These are phyloP conservation scores for Tricholoma matsutake DNA, from an alignment of 768 basidiomycete genomes.

Conservation along the genomic window DNA sequence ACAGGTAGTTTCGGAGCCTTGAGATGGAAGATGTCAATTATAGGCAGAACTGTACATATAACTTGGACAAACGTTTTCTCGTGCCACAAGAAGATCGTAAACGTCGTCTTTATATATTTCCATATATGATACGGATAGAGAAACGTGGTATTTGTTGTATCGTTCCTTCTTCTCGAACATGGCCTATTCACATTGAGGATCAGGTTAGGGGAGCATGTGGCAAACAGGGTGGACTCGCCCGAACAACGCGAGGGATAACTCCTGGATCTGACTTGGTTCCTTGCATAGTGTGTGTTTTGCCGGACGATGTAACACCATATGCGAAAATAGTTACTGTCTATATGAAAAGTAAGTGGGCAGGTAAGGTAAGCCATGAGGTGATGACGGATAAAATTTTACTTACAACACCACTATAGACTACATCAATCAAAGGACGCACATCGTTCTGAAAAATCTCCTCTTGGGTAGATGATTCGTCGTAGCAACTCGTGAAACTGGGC, in stretches of 20 bases:
- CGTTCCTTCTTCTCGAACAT: slow-evolving; percentile 52
- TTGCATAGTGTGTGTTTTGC: slow-evolving; percentile 94
- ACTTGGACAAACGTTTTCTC: slow-evolving; percentile 53
- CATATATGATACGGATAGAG: slow-evolving; percentile 69
- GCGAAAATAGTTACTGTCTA: slow-evolving; percentile 87
- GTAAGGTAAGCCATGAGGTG: neutral
- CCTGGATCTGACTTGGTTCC: slow-evolving; percentile 72
- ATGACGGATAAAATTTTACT: slow-evolving; percentile 17
- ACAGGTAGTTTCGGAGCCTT: slow-evolving; percentile 53
- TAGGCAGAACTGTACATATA: neutral
- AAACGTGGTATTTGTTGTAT: slow-evolving; percentile 40
- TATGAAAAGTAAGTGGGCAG: slow-evolving; percentile 2
- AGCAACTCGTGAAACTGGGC: slow-evolving; percentile 69
- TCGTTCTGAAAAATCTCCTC: slow-evolving; percentile 76
- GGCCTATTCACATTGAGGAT: slow-evolving; percentile 33
- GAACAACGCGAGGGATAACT: slow-evolving; percentile 80
- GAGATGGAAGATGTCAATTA: slow-evolving; percentile 2
- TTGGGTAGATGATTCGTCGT: slow-evolving; percentile 67
- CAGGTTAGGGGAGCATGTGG: neutral
- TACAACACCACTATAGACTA: slow-evolving; percentile 75
- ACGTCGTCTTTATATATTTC: slow-evolving; percentile 93
- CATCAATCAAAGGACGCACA: slow-evolving; percentile 73
- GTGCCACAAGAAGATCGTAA: slow-evolving; percentile 76
- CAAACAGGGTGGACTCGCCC: slow-evolving; percentile 38
- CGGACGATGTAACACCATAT: slow-evolving; percentile 88